Evolutionary conservation across 441 rosid genomes (phyloP).

Genomic region (Populus hybrid): DNA sequence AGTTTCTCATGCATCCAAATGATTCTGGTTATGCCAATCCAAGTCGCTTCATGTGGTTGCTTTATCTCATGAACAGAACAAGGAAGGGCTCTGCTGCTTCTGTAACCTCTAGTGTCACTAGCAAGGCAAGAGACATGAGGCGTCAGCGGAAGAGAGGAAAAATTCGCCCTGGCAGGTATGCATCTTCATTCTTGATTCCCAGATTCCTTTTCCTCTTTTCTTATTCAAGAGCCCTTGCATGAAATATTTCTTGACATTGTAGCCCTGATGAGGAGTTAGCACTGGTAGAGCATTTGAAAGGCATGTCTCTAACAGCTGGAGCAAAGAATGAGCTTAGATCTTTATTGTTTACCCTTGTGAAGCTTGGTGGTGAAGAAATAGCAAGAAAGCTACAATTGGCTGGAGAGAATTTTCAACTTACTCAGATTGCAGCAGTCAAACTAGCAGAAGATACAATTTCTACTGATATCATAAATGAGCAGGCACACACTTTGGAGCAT

Average conservation of each 20-base stretch:
- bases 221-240: constrained; percentile 10
- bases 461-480: constrained; percentile 53
- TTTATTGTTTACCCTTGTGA: constrained; percentile 63
- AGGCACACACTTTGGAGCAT: constrained; percentile 49
- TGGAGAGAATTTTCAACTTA: constrained; percentile 71
- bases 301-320: constrained; percentile 67
- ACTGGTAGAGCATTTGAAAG: constrained; percentile 87
- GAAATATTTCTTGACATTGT: constrained; percentile 22
- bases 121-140: constrained; percentile 67
- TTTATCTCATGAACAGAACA: constrained; percentile 49
- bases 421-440: constrained; percentile 78
- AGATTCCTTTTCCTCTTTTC: neutral
- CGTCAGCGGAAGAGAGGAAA: constrained; percentile 79
- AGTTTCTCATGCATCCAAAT: neutral
- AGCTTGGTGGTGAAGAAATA: constrained; percentile 62
- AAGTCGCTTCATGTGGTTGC: constrained; percentile 14
- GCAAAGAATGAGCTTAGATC: constrained; percentile 75
- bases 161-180: constrained; percentile 92
- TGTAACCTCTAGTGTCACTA: constrained; percentile 48
- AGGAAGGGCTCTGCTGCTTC: constrained; percentile 77
- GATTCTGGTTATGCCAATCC: neutral
- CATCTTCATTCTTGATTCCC: constrained; percentile 3
- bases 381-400: constrained; percentile 68
- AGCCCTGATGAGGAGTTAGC: constrained; percentile 97
- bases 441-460: constrained; percentile 77